phyloP scores from a whole-genome alignment of 140 eudicot species.

The Cichorium intybus region DNA sequence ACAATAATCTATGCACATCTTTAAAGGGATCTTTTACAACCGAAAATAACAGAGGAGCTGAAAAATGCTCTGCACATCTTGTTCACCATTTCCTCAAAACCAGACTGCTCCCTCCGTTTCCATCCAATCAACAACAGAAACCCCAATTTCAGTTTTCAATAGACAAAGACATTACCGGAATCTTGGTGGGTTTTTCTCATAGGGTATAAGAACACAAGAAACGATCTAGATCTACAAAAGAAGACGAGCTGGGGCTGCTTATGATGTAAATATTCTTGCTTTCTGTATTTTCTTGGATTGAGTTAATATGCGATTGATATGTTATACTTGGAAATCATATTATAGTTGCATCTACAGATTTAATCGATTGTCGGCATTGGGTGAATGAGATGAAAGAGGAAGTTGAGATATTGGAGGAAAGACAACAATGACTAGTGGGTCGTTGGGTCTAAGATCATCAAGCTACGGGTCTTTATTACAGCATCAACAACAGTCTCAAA shows the following conservation, averaged over 20 bases:
- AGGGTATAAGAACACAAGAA: conserved; percentile 12
- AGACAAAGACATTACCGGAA: conserved; percentile 6
- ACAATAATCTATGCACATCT: conserved; percentile 20
- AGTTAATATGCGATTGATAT: neutral
- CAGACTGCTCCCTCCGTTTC: neutral
- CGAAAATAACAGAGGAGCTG: conserved; percentile 29
- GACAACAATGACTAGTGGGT: conserved; percentile 88
- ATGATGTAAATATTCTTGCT: conserved; percentile 33
- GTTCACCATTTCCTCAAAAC: conserved; percentile 12
- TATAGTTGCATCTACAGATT: conserved; percentile 10
- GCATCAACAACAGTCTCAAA: conserved; percentile 57
- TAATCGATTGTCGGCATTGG: conserved; percentile 26
- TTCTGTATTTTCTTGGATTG: conserved; percentile 5
- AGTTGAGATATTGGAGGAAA: conserved; percentile 39
- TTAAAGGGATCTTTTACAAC: conserved; percentile 33
- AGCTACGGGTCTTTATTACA: conserved; percentile 81
- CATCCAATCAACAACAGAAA: conserved; percentile 17
- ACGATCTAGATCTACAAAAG: conserved; percentile 27
- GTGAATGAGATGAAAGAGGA: conserved; percentile 62
- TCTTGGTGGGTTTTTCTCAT: conserved; percentile 17
- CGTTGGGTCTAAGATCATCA: conserved; percentile 83
- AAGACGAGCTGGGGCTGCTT: conserved; percentile 3
- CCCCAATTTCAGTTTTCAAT: conserved; percentile 1
- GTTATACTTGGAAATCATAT: neutral
- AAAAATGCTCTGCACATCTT: conserved; percentile 34